Evolutionary conservation across 768 basidiomycete genomes (phyloP).

Genomic region (Lentinula sp.): DNA sequence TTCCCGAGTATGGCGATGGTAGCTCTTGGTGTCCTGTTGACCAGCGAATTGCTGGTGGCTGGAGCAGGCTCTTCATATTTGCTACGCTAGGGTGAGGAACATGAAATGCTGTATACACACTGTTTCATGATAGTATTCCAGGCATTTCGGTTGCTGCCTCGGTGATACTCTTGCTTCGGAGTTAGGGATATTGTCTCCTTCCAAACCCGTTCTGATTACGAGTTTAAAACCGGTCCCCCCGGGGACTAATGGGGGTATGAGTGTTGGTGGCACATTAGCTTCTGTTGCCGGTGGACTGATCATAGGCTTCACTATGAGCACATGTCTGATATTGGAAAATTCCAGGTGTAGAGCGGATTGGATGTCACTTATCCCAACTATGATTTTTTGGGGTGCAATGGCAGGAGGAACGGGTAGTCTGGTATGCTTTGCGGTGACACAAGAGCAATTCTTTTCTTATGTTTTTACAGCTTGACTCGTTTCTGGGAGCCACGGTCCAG

Average conservation of each 20-base stretch:
- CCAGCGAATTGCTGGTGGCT: slow-evolving; percentile 33
- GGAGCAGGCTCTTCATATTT: slow-evolving; percentile 60
- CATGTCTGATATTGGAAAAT: slow-evolving; percentile 59
- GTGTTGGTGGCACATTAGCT: slow-evolving; percentile 65
- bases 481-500: slow-evolving; percentile 86
- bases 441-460: neutral
- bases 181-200: slow-evolving; percentile 76
- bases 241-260: slow-evolving; percentile 89
- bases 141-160: slow-evolving; percentile 84
- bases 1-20: slow-evolving; percentile 20
- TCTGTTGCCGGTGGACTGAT: slow-evolving; percentile 68
- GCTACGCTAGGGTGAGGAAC: slow-evolving; percentile 55
- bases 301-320: slow-evolving; percentile 60
- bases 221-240: slow-evolving; percentile 71
- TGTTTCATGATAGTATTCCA: slow-evolving; percentile 20
- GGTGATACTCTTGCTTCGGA: slow-evolving; percentile 94
- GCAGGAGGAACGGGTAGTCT: slow-evolving; percentile 79
- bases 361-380: slow-evolving; percentile 28
- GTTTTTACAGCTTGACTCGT: slow-evolving; percentile 64
- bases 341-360: slow-evolving; percentile 38
- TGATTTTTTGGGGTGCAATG: slow-evolving; percentile 54
- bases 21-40: slow-evolving; percentile 60
- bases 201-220: slow-evolving; percentile 72
- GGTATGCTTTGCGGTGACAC: slow-evolving; percentile 33
- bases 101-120: neutral